Evolutionary conservation across 208 protist species (phyloP), one percentile per base, ranked within the genome.

Genomic region (Leishmania braziliensis): DNA sequence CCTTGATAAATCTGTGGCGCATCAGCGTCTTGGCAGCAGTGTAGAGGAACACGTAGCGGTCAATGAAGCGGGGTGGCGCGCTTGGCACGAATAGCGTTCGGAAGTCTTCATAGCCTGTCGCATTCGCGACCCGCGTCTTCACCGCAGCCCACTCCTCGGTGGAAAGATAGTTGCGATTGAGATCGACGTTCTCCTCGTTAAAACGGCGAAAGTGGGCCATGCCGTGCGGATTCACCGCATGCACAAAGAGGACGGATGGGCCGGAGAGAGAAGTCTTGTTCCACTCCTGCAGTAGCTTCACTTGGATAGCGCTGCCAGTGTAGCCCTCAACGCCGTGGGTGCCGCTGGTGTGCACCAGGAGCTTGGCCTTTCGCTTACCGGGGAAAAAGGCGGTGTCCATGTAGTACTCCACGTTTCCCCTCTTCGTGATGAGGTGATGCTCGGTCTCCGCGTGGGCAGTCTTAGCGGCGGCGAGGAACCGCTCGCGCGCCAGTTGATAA

Each of bases 161-260:
- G 9, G 86, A 86, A 60, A 95, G 84, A 76, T 95, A 93, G 86
- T 98, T 98, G 77, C 90, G 91, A 66, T 92, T 91, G 65, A 98
- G 88, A 68, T 96, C 91, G 16, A 96, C 92, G 77, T 96, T 96
- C 66, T 96, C 90, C 78, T 98, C 95, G 84, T 98, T 98, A 78
- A 87, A 90, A 65, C 83, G 88, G 50, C 91, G 89, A 81, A 89
- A 89, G 84, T 96, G 84, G 3, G 90, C 88, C 93, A 98, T 96
- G 58, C 95, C 95, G 84, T 93, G 93, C 3, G 95, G 95, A 79
- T 98, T 98, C 66, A 98, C 75, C 43, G 92, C 92, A 79, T 98
- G 95, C 29, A 98, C 78, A 79, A 97, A 96, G 65, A 98, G 87
- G 18, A 98, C 84, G 8, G 93, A 95, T 12, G 95, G 89, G 0